Conservation (phyloP, 148 eudicot species). For the Polygonum maritimum region DNA sequence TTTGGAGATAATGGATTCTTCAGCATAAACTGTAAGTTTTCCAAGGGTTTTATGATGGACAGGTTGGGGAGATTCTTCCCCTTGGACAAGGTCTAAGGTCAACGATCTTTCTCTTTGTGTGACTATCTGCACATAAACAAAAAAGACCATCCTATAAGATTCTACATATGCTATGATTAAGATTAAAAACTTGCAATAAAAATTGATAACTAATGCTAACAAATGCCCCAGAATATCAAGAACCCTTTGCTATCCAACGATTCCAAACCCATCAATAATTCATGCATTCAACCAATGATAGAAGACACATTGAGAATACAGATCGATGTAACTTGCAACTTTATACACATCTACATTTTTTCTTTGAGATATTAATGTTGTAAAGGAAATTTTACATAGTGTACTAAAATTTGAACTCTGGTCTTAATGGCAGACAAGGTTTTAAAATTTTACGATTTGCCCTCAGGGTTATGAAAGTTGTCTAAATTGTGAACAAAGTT, state of each 20-base stretch:
- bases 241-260: background rate
- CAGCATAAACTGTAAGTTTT: conserved; percentile 68
- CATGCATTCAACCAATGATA: background rate
- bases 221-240: background rate
- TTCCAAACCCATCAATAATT: background rate
- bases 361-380: background rate
- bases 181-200: background rate
- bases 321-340: background rate
- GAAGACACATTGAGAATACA: background rate
- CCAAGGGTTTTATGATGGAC: conserved; percentile 38
- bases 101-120: conserved; percentile 42
- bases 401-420: background rate
- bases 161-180: background rate
- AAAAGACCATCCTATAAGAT: conserved; percentile 6
- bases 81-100: conserved; percentile 51
- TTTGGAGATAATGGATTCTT: conserved; percentile 75
- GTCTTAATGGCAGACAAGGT: background rate
- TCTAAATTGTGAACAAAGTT: background rate
- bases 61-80: conserved; percentile 35
- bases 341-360: background rate
- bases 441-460: background rate
- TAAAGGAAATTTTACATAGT: background rate
- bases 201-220: background rate
- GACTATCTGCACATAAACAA: conserved; percentile 50
- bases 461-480: background rate